Conservation (phyloP, 768 basidiomycete species). For the Mycena maculata region DNA sequence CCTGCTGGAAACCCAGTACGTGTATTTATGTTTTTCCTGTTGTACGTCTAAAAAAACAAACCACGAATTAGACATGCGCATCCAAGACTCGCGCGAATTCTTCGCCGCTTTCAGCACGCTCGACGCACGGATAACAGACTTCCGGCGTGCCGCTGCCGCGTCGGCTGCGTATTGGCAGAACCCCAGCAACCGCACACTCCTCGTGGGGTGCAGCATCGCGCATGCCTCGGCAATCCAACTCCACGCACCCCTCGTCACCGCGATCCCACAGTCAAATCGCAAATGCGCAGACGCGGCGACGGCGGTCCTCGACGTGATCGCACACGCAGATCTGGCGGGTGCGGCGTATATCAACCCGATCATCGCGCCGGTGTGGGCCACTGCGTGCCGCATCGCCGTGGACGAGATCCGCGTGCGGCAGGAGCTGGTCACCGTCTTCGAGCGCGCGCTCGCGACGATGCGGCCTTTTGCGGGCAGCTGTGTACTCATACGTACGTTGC, state of each 20-base stretch:
- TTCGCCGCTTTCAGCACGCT: conserved; percentile 33
- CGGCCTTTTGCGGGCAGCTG: too few species aligned
- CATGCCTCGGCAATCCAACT: conserved; percentile 51
- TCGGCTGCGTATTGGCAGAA: conserved; percentile 7
- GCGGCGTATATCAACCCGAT: too few species aligned
- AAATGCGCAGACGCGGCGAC: too few species aligned
- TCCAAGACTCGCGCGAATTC: background rate
- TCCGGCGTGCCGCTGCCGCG: conserved; percentile 26
- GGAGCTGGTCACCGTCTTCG: too few species aligned
- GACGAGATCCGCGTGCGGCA: too few species aligned
- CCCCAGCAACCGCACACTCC: conserved; percentile 25
- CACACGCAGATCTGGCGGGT: too few species aligned
- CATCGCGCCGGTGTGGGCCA: too few species aligned
- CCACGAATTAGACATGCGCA: background rate
- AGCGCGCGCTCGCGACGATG: too few species aligned
- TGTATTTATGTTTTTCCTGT: background rate
- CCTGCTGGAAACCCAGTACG: conserved; percentile 14
- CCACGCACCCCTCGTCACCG: conserved; percentile 27
- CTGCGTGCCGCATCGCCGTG: too few species aligned
- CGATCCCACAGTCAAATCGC: too few species aligned
- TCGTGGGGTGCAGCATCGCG: conserved; percentile 49
- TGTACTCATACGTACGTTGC: too few species aligned
- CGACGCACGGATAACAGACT: conserved; percentile 35
- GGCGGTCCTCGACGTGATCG: too few species aligned
- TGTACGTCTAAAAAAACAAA: background rate